Conservation (phyloP, 495 filamentous ascomycete genomes). For the Paragyromitra xinjiangensis region DNA sequence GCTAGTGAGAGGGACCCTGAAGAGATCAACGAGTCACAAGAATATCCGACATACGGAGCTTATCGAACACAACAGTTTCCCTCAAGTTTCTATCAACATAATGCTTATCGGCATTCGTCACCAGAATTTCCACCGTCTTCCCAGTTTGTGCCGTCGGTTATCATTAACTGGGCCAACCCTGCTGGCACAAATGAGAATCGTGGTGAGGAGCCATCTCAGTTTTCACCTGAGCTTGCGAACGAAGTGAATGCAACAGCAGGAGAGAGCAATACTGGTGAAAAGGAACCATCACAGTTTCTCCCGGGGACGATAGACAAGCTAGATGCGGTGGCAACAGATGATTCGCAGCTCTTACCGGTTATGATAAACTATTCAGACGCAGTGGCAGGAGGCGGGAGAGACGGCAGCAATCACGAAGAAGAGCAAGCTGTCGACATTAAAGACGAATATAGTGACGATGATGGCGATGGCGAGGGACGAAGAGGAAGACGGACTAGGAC, state of each 20-base stretch:
- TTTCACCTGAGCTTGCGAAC: neutral
- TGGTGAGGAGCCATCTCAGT: slow-evolving; percentile 14
- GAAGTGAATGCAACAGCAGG: neutral
- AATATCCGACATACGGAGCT: slow-evolving; percentile 35
- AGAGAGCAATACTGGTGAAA: neutral
- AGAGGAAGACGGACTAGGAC: neutral
- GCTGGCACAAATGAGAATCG: neutral
- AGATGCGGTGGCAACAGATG: neutral
- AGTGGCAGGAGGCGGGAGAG: neutral
- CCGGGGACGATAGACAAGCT: neutral
- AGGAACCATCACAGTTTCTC: neutral
- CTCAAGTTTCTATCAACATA: slow-evolving; percentile 42
- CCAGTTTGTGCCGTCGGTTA: neutral
- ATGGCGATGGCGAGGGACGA: neutral
- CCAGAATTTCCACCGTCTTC: slow-evolving; percentile 21
- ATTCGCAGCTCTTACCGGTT: slow-evolving; percentile 14
- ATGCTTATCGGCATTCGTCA: slow-evolving; percentile 16
- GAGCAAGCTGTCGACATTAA: slow-evolving; percentile 1
- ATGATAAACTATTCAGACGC: neutral
- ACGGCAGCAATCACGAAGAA: neutral
- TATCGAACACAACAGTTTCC: slow-evolving; percentile 48
- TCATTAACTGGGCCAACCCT: neutral
- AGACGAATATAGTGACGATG: neutral
- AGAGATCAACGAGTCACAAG: slow-evolving; percentile 28
- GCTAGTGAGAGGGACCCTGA: slow-evolving; percentile 14